Evolutionary conservation across 345 rosid genomes (phyloP), one percentile per base, ranked within the genome.

Genomic region (Populus simonii): DNA sequence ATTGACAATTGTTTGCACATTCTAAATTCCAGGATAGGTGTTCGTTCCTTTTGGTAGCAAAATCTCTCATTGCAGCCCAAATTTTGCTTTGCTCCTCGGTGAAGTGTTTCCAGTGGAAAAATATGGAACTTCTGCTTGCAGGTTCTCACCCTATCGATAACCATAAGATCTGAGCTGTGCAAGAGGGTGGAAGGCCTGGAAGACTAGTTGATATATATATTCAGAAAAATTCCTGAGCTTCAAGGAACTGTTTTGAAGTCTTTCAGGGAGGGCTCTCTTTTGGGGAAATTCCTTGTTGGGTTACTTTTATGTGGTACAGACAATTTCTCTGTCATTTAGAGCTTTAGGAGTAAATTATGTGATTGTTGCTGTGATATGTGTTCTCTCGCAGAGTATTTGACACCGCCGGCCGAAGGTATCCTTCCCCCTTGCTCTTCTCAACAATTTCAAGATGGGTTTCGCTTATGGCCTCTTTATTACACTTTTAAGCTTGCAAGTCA

Each of bases 401-500:
- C 97, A 95, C 79, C 92, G 92, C 83, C 88, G 90, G 10, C 91
- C 93, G 0, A 92, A 87, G 74, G 94, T 93, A 45, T 93, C 98
- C 2, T 93, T 95, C 74, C 92, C 96, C 0, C 31, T 92, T 8
- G 99, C 98, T 71, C 91, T 95, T 27, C 94, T 95, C 61, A 92
- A 95, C 88, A 93, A 95, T 78, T 95, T 95, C 88, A 90, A 93
- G 92, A 91, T 95, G 98, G 98, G 96, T 33, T 92, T 93, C 85
- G 93, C 96, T 57, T 93, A 92, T 77, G 98, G 97, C 45, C 94
- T 93, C 78, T 93, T 92, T 88, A 95, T 95, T 47, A 98, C 76
- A 98, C 98, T 5, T 93, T 95, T 81, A 92, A 93, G 91, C 91
- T 95, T 55, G 99, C 96, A 45, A 93, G 96, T 74, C 91, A 82